Base-by-base conservation (phyloP, 352 stramenopile genomes). In the Globisporangium viniferum region DNA sequence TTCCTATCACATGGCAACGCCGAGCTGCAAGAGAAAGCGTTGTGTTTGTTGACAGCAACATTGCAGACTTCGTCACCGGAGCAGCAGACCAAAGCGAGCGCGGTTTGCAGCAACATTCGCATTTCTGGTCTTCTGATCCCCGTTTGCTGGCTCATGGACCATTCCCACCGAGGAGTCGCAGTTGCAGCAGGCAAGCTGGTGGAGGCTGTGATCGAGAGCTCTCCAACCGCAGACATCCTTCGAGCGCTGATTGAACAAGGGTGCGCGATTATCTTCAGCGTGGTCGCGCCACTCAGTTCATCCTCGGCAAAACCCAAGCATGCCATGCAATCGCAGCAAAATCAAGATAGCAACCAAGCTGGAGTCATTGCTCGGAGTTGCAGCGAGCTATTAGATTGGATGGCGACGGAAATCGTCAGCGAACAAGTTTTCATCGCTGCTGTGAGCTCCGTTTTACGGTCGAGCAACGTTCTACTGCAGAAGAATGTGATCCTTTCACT, bases 381-480 rank as follows among this genome's bases (percentile, higher is more conserved):
- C 41, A 9, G 18, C 1, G 29, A 66, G 36, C 9, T 66, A 3
- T 14, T 70, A 24, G 5, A 46, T 8, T 70, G 65, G 65, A 61
- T 70, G 46, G 51, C 57, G 12, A 15, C 14, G 1, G 44, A 61
- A 24, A 59, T 56, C 46, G 22, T 36, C 5, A 27, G 22, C 3
- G 65, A 61, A 20, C 46, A 61, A 20, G n/a, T 66, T 31, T 33
- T 70, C 5, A 29, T 20, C 15, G 58, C 58, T 5, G 41, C 27
- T 7, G 8, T 59, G 27, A 66, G 33, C 22, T 66, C 58, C 5
- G 20, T 70, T 5, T 24, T 66, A 22, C 65, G 65, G 14, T 66
- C 57, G 9, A 70, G 57, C 65, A 70, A 70, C 44, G 48, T 61
- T 12, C 36, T 70, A 14, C 31, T 70, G 65, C 57, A 70, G 36